Evolutionary conservation across 345 rosid genomes (phyloP).

Genomic region (Euphorbia pulcherrima): DNA sequence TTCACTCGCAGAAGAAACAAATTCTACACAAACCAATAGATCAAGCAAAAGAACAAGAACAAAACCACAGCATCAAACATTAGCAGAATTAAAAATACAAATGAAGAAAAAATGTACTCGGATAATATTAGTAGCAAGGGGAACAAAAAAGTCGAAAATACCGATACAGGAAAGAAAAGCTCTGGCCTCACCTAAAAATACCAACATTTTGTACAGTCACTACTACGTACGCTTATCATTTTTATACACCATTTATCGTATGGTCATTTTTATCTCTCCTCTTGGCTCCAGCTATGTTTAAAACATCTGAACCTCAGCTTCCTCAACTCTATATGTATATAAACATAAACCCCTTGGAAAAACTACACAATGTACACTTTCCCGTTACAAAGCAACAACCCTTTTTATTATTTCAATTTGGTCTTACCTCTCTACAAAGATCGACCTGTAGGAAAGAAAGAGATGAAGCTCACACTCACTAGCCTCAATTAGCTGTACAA

Average conservation of each 20-base stretch:
- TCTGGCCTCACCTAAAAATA: constrained; percentile 37
- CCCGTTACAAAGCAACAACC: constrained; percentile 41
- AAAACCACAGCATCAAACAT: neutral
- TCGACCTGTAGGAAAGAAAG: constrained; percentile 26
- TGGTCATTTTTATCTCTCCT: constrained; percentile 30
- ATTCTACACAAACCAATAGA: too few relatives aligned
- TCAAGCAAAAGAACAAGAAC: too few relatives aligned
- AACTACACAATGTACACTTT: constrained; percentile 73
- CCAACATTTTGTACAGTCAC: constrained; percentile 52
- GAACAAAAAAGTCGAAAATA: constrained; percentile 19
- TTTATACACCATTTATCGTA: constrained; percentile 48
- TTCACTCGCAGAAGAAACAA: too few relatives aligned
- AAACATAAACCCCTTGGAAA: constrained; percentile 36
- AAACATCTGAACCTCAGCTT: constrained; percentile 36
- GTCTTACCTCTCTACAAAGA: constrained; percentile 39
- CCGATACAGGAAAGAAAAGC: constrained; percentile 34
- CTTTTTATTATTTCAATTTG: constrained; percentile 40
- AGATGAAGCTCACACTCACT: constrained; percentile 37
- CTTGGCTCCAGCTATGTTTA: constrained; percentile 29
- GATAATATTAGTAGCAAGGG: too few relatives aligned
- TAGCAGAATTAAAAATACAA: neutral
- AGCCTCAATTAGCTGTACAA: constrained; percentile 68
- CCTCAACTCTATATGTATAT: constrained; percentile 49
- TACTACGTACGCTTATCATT: constrained; percentile 28
- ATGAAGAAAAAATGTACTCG: constrained; percentile 18